A percentile compares a stretch with the other conserved stretches of the same genome.
Conservation (phyloP, 345 rosid genomes). For the Kernera saxatilis region DNA sequence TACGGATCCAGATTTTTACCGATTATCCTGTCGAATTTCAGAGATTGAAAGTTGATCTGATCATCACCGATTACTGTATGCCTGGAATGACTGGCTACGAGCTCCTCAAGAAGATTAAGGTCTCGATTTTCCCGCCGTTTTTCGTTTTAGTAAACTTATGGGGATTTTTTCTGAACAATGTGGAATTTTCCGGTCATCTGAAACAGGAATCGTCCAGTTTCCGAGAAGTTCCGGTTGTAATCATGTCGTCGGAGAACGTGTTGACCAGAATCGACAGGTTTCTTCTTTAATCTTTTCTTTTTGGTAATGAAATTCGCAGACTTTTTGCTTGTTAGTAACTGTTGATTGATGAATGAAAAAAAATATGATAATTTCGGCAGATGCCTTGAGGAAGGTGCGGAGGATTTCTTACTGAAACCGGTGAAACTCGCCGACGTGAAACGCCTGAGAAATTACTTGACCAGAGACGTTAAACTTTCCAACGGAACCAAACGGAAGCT, state of each 20-base stretch:
- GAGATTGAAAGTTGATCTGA: constrained; percentile 81
- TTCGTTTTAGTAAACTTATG: too few species aligned
- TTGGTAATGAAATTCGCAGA: not conserved
- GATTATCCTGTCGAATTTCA: constrained; percentile 21
- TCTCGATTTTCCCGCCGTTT: constrained; percentile 16
- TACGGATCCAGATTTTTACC: not conserved
- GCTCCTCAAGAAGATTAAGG: constrained; percentile 92
- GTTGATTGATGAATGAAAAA: not conserved
- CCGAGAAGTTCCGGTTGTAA: constrained; percentile 78
- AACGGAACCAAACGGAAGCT: constrained; percentile 52
- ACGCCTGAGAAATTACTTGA: constrained; percentile 55
- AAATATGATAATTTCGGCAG: constrained; percentile 29
- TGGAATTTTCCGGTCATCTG: not conserved
- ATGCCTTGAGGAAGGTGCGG: constrained; percentile 95
- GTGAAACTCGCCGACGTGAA: constrained; percentile 85
- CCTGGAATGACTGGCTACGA: constrained; percentile 99
- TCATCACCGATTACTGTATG: constrained; percentile 97
- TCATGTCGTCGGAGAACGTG: constrained; percentile 94
- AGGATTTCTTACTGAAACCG: constrained; percentile 85
- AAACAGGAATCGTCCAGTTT: constrained; percentile 73
- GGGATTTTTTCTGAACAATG: not conserved
- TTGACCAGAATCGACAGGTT: constrained; percentile 72
- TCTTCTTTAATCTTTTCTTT: not conserved
- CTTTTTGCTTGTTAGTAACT: not conserved
- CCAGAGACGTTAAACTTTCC: constrained; percentile 32